Base-by-base conservation (phyloP, 2,329 filamentous ascomycete species). In the Allantophomopsis cytisporea region DNA sequence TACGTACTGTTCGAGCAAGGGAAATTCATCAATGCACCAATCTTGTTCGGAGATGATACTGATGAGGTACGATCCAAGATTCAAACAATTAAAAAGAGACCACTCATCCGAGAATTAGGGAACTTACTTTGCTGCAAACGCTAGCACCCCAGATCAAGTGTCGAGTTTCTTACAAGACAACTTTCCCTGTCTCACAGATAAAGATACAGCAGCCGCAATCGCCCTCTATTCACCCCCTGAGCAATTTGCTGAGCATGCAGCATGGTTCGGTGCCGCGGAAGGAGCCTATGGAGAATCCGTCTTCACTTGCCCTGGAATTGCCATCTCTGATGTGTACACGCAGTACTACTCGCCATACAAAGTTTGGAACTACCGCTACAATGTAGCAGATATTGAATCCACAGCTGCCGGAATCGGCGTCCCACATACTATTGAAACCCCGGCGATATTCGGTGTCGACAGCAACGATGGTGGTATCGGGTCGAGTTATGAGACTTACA, bases 41-140 rank as follows among this genome's bases (percentile, higher is more conserved):
- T 60, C 7, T 57, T 66, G 18, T 56, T 65, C 38, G 63, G 63
- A n/a, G 30, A 13, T 16, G 21, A 16, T 20, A 38, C 18, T 6
- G 21, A 38, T 15, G 36, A 39, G 45, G 49, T 52, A 33, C 20
- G 49, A 40, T 12, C 20, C 3, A 14, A 15, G 4, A 14, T 17
- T 7, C 20, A 14, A 21, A 12, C 7, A 28, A 12, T 10, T 28
- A 12, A 28, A 3, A 28, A 28, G 8, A 28, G 4, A 20, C 7
- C 7, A 10, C 23, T 28, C 3, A 28, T 10, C 13, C 34, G n/a
- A 17, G 20, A 20, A 10, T 3, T 30, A 21, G 12, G 79, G 78
- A 21, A 77, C 76, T 0, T 54, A 65, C 4, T 81, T 80, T 51
- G 61, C 58, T 5, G 50, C 54, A 2, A 57, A 59, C n/a, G 54